Percentiles rank a stretch among this genome's conserved stretches.
phyloP scores from a whole-genome alignment of 2,329 filamentous ascomycete genomes.

The Stemphylium beticola region DNA sequence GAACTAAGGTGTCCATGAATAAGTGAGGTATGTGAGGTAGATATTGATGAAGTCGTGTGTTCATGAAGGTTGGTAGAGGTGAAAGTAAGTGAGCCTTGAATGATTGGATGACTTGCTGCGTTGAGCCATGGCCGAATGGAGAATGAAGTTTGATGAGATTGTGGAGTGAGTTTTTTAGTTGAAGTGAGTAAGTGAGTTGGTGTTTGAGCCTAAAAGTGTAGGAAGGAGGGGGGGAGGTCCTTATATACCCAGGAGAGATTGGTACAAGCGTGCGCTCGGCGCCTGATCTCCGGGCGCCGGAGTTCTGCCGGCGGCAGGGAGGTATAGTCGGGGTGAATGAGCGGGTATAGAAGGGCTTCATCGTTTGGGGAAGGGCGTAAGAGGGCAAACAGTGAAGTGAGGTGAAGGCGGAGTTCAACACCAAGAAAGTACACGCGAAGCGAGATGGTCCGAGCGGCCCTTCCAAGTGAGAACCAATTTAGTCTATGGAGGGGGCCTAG shows the following conservation, averaged over 20 bases:
- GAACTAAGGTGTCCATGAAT: background rate
- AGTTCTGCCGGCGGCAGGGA: slow-evolving; percentile 11
- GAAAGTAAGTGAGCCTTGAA: background rate
- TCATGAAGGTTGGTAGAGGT: slow-evolving; percentile 6
- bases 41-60: background rate
- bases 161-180: background rate
- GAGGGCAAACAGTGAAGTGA: background rate
- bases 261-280: slow-evolving; percentile 2
- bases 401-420: slow-evolving; percentile 1
- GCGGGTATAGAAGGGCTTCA: slow-evolving; percentile 9
- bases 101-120: no score
- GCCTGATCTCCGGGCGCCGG: background rate
- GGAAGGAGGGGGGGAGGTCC: background rate
- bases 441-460: slow-evolving; percentile 15
- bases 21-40: slow-evolving; percentile 3
- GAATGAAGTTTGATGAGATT: background rate
- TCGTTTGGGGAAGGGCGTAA: background rate
- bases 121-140: slow-evolving; percentile 9
- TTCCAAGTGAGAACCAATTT: background rate
- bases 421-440: slow-evolving; percentile 1
- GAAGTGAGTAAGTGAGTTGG: background rate
- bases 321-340: slow-evolving; percentile 5
- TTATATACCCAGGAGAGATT: slow-evolving; percentile 7
- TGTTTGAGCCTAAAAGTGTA: background rate
- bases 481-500: background rate